Percentiles rank a stretch among this genome's conserved stretches.
Conservation (phyloP, 768 basidiomycete genomes). For the Melanogaster broomeanus region DNA sequence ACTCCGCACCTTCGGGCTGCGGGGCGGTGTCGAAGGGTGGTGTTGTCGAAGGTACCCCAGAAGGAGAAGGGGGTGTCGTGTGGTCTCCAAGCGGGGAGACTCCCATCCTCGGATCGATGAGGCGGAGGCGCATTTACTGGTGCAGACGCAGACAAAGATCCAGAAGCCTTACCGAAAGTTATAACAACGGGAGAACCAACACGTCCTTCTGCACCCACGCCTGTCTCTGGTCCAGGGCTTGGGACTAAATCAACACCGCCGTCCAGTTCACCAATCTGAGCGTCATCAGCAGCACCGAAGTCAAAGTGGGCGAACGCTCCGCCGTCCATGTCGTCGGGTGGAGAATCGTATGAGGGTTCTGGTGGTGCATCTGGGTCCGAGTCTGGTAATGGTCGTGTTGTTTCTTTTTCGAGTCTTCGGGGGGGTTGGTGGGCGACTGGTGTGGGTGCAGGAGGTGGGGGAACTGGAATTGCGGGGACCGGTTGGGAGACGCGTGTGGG, state of each 20-base stretch:
- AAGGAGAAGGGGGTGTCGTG: neutral
- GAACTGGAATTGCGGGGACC: neutral
- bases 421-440: neutral
- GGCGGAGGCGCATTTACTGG: neutral
- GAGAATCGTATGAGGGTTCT: slow-evolving; percentile 1
- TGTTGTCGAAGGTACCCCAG: too few species aligned
- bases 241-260: slow-evolving; percentile 8
- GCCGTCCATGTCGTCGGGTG: slow-evolving; percentile 11
- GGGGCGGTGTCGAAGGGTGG: neutral
- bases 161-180: slow-evolving; percentile 1
- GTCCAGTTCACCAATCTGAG: neutral
- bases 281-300: slow-evolving; percentile 12
- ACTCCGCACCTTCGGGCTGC: too few species aligned
- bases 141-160: neutral
- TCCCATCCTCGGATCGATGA: too few species aligned
- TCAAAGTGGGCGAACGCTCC: slow-evolving; percentile 8
- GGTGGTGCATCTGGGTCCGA: neutral
- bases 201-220: too few species aligned
- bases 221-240: too few species aligned
- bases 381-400: neutral
- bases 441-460: neutral
- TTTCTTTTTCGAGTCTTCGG: neutral
- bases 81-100: neutral
- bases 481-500: neutral
- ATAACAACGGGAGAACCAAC: slow-evolving; percentile 1